Evolutionary conservation across 164 flowering plant genomes (phyloP), one percentile per base, ranked within the genome.

Genomic region (Magnolia kwangsiensis): DNA sequence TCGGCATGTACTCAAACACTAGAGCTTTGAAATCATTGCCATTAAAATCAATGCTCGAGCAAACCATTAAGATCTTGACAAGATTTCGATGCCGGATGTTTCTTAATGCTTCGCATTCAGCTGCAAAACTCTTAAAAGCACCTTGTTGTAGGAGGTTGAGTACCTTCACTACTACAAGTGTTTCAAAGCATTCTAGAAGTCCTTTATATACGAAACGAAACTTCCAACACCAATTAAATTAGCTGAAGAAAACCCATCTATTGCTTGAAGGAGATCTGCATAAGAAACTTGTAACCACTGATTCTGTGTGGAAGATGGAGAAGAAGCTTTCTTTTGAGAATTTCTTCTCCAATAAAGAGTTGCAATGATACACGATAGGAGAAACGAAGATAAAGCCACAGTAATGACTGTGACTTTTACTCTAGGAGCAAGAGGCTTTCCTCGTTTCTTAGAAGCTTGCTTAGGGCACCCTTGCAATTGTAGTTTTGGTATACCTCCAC

Each of bases 401-500:
- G 63, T 1, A 24, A 81, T 74, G 24, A 68, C 45, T 13, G 49
- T 29, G 10, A 67, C 29, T 14, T 24, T 24, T 10, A 67, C n/a
- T 18, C 4, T 29, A 1, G 13, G 8, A 10, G n/a, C 5, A 51
- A 31, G 13, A 10, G 9, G 4, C 11, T 27, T 51, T 3, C 8
- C n/a, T 27, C 8, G 3, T 5, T 31, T 59, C 31, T n/a, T 20
- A 2, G 72, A 5, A 0, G 37, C 21, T 7, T 37, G 63, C 2
- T 5, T 55, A n/a, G 68, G 13, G 80, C 86, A 85, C 51, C 31
- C 10, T 4, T 77, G 79, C 31, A 82, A 55, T 0, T 67, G 72
- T 6, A 81, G 37, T 71, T 77, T 27, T 18, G 66, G 74, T 6
- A 71, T 14, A 2, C 80, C 83, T 18, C 82, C 80, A 55, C 85